Evolutionary conservation across 78 protist species (phyloP).

Genomic region (Cavenderia fasciculata): DNA sequence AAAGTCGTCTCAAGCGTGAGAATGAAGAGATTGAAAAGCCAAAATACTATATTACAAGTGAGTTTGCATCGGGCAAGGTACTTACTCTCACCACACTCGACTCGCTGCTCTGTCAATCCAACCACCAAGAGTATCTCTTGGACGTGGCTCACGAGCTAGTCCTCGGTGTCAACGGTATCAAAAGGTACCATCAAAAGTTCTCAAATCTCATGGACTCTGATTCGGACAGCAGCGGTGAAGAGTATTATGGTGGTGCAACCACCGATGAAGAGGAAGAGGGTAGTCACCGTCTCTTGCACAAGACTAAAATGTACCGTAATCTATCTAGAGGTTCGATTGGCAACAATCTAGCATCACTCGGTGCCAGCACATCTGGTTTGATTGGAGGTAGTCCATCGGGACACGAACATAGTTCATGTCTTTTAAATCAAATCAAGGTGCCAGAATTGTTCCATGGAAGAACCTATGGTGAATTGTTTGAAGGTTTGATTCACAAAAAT

Average conservation of each 20-base stretch:
- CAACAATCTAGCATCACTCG: too few relatives aligned
- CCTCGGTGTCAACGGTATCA: slow-evolving; percentile 68
- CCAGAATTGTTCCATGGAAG: slow-evolving; percentile 67
- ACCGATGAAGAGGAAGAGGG: slow-evolving; percentile 14
- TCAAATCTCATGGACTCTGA: neutral
- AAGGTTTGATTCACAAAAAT: slow-evolving; percentile 36
- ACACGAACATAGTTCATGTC: neutral
- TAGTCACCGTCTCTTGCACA: too few relatives aligned
- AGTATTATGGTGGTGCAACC: neutral
- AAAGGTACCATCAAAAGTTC: slow-evolving; percentile 38
- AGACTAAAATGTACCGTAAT: too few relatives aligned
- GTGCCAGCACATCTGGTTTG: too few relatives aligned
- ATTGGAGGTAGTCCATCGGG: too few relatives aligned
- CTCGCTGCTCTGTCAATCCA: slow-evolving; percentile 58
- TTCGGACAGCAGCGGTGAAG: neutral
- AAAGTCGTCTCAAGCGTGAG: neutral
- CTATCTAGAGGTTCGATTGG: too few relatives aligned
- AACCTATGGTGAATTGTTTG: slow-evolving; percentile 44
- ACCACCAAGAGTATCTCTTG: slow-evolving; percentile 55
- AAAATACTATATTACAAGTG: slow-evolving; percentile 60
- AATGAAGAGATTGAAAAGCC: slow-evolving; percentile 69
- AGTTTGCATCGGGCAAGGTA: slow-evolving; percentile 65
- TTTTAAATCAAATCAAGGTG: slow-evolving; percentile 64
- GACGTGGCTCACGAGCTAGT: slow-evolving; percentile 64
- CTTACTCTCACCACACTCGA: slow-evolving; percentile 42